phyloP scores from a whole-genome alignment of 371 early-diverging fungal genomes.

The Mucor circinelloides region DNA sequence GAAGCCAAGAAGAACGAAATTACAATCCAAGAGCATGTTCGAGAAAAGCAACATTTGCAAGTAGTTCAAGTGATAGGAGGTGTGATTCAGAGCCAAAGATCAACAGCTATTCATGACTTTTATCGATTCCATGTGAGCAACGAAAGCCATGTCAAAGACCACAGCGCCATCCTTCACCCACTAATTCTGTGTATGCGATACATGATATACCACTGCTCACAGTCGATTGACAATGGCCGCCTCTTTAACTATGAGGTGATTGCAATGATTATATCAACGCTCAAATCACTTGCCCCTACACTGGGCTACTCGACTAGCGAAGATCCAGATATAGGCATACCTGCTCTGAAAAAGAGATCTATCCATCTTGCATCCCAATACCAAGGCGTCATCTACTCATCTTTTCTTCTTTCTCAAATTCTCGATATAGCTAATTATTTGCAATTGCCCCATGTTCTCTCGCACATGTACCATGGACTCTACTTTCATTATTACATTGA shows the following conservation, averaged over 20 bases:
- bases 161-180: constrained; percentile 9
- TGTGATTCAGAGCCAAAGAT: background rate
- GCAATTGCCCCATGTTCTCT: constrained; percentile 13
- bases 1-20: background rate
- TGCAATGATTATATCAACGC: constrained; percentile 30
- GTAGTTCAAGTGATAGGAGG: background rate
- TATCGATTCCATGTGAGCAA: constrained; percentile 5
- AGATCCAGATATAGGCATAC: constrained; percentile 6
- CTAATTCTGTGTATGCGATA: constrained; percentile 41
- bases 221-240: constrained; percentile 1
- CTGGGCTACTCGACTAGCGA: constrained; percentile 11
- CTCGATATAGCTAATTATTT: constrained; percentile 18
- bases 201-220: constrained; percentile 23
- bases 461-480: constrained; percentile 24
- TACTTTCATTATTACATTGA: constrained; percentile 33
- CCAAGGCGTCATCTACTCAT: constrained; percentile 36
- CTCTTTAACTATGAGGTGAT: constrained; percentile 40
- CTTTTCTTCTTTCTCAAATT: constrained; percentile 36
- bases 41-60: constrained; percentile 41
- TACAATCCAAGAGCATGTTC: constrained; percentile 32
- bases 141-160: background rate
- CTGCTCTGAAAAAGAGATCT: constrained; percentile 32
- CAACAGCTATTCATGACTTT: background rate
- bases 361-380: constrained; percentile 44
- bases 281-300: constrained; percentile 29